Evolutionary conservation across 2,329 filamentous ascomycete genomes (phyloP).

Genomic region (Chaetomiaceae sp.): DNA sequence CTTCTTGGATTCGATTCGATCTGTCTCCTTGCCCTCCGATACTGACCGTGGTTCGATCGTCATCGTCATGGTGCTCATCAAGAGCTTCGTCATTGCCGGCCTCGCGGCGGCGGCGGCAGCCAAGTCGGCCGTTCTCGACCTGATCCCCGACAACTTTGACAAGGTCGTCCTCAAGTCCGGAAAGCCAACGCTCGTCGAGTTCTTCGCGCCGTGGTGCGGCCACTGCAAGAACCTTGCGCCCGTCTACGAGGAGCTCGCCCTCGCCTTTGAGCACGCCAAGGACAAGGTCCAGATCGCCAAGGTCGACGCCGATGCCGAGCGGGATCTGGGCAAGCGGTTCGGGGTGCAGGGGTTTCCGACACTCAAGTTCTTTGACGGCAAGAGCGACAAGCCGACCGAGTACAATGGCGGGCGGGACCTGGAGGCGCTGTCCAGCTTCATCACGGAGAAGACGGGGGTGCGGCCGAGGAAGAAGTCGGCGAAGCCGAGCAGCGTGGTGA

Average conservation of each 20-base stretch:
- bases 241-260: conserved; percentile 85
- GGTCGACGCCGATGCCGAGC: conserved; percentile 90
- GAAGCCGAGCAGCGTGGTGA: conserved; percentile 69
- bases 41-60: conserved; percentile 19
- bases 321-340: conserved; percentile 76
- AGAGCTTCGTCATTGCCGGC: conserved; percentile 56
- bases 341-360: conserved; percentile 94
- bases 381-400: conserved; percentile 77
- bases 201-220: conserved; percentile 98
- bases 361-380: conserved; percentile 95
- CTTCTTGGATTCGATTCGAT: background rate
- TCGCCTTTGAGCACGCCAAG: conserved; percentile 65
- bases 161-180: conserved; percentile 81
- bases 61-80: conserved; percentile 51
- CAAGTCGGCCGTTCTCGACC: conserved; percentile 81
- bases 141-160: conserved; percentile 90
- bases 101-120: conserved; percentile 56
- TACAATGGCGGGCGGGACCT: conserved; percentile 86
- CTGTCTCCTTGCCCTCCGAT: background rate
- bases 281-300: conserved; percentile 83
- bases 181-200: conserved; percentile 94
- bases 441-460: conserved; percentile 80
- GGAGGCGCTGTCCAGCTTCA: conserved; percentile 75
- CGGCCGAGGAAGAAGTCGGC: conserved; percentile 73
- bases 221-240: conserved; percentile 98